Conservation (phyloP, 176 grass and related monocot genomes). For the Hsuehochloa calcarea region DNA sequence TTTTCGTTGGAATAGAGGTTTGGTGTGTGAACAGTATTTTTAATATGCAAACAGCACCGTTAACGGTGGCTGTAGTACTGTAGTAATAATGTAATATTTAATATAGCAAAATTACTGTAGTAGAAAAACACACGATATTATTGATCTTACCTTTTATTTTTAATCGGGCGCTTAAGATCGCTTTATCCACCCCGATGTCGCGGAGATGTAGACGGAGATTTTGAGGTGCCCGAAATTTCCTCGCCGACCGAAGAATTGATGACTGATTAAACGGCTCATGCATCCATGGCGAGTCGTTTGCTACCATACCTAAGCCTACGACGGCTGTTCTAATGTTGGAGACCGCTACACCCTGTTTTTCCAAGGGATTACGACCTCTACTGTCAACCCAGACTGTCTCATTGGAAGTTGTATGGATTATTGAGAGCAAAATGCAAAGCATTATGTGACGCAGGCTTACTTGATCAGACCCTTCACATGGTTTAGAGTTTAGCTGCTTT, state of each 20-base stretch:
- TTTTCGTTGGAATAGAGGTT: no score
- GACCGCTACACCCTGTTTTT: background rate
- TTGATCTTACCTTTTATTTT: no score
- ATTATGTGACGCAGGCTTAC: background rate
- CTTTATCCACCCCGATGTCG: no score
- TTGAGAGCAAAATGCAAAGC: background rate
- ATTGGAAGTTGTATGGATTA: background rate
- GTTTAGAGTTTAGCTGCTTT: no score
- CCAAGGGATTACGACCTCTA: background rate
- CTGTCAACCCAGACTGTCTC: background rate
- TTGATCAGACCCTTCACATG: background rate
- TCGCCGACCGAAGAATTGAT: background rate
- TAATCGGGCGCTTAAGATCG: no score
- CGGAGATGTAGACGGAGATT: background rate
- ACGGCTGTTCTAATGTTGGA: background rate
- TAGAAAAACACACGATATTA: no score
- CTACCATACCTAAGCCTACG: background rate
- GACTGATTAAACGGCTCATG: background rate
- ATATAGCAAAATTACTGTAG: no score
- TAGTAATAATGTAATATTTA: no score
- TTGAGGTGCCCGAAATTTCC: background rate
- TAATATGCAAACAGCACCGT: no score
- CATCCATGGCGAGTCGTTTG: background rate
- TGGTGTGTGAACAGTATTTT: no score
- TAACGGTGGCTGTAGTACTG: no score